Conservation (phyloP, 2,329 filamentous ascomycete species). For the Verticillium klebahnii region DNA sequence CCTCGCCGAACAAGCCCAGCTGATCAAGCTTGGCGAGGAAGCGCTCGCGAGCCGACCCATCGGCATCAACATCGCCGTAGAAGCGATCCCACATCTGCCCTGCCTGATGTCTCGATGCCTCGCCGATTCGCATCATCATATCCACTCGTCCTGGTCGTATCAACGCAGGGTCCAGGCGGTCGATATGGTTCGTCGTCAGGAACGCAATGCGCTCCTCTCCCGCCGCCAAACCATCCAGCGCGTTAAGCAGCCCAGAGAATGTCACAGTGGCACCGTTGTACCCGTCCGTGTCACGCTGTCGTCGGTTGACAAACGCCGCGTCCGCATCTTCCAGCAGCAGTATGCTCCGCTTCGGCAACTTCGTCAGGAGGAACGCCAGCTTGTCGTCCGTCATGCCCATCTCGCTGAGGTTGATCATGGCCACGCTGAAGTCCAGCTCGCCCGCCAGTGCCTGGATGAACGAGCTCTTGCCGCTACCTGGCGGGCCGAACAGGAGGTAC, state of each 20-base stretch:
- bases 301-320: conserved; percentile 80
- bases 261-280: conserved; percentile 87
- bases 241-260: conserved; percentile 85
- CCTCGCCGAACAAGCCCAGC: conserved; percentile 64
- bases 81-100: conserved; percentile 89
- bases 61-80: conserved; percentile 74
- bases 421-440: conserved; percentile 88
- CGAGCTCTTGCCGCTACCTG: conserved; percentile 88
- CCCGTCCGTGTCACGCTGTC: conserved; percentile 72
- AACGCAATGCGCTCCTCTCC: conserved; percentile 93
- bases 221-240: conserved; percentile 86
- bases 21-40: conserved; percentile 70
- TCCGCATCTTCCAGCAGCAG: conserved; percentile 87
- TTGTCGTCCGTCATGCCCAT: conserved; percentile 86
- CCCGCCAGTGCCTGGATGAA: conserved; percentile 95
- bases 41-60: conserved; percentile 54
- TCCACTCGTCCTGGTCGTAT: conserved; percentile 90
- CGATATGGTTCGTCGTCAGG: conserved; percentile 90
- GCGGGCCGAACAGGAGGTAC: conserved; percentile 84
- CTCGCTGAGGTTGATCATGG: conserved; percentile 87
- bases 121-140: conserved; percentile 84
- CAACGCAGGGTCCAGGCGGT: conserved; percentile 81
- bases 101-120: conserved; percentile 83
- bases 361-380: conserved; percentile 78
- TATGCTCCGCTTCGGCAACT: conserved; percentile 76